Evolutionary conservation across 345 rosid species (phyloP), one percentile per base, ranked within the genome.

Genomic region (Populus davidiana): DNA sequence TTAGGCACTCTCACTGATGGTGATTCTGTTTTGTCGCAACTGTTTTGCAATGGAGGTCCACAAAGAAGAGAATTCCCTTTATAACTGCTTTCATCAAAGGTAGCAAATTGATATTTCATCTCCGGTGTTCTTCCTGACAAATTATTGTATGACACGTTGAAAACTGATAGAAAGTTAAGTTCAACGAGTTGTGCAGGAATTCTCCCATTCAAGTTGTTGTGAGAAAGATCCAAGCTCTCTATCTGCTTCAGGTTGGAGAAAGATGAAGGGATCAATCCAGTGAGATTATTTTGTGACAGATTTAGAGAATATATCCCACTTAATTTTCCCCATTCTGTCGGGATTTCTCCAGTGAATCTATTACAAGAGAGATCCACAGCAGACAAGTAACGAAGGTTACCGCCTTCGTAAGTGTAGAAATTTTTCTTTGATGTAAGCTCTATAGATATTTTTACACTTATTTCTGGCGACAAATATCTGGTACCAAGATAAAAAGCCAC

Each of bases 71-170:
- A 74, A 69, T 86, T 86, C 2, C 80, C 82, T 50, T 20, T 20
- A 35, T 79, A 83, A 4, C 83, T 74, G 5, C 20, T 66, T 4
- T 14, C 25, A 18, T 62, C 73, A 14, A 83, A 86, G 31, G 85
- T 77, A 29, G 17, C 81, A 8, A 86, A 86, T 38, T 81, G 88
- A 0, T 39, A 12, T 16, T 35, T 65, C 14, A 14, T 61, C 4
- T 52, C 39, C 0, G 63, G 85, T 20, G 70, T 74, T 21, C 3
- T 77, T 2, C 89, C 86, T 0, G 83, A 79, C 2, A 87, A 27
- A 69, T 83, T 87, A 52, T 87, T 88, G 82, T 85, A 43, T 0
- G 88, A 80, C 0, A 80, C 89, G 23, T 70, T 81, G 67, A 85
- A 85, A 16, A 78, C 38, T 18, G 1, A 73, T 54, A 83, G 14